phyloP scores from a whole-genome alignment of 2,329 filamentous ascomycete species.

The Colletotrichum gloeosporioides region DNA sequence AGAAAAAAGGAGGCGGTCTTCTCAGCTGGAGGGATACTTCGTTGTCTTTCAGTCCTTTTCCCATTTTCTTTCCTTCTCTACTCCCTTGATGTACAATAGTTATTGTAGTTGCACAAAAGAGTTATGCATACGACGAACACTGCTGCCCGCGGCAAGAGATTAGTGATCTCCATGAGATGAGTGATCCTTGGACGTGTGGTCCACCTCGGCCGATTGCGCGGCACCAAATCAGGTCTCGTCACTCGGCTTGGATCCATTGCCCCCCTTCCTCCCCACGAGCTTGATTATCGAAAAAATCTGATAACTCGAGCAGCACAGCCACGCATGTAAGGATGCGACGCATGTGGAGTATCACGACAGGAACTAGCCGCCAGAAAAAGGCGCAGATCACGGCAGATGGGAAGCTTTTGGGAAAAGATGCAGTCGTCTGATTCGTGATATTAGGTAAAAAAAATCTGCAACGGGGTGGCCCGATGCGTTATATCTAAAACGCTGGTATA shows the following conservation, averaged over 20 bases:
- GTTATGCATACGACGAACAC: not conserved
- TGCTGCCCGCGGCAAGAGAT: not conserved
- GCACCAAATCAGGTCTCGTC: not conserved
- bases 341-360: not conserved
- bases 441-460: slow-evolving; percentile 19
- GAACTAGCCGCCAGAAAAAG: not conserved
- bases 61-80: not conserved
- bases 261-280: not conserved
- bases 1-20: not conserved
- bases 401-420: not conserved
- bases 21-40: not conserved
- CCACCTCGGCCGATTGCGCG: slow-evolving; percentile 6
- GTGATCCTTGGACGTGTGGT: not conserved
- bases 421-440: slow-evolving; percentile 14
- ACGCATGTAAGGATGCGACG: not conserved
- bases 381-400: not conserved
- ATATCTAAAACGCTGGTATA: slow-evolving; percentile 21
- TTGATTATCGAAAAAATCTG: not conserved
- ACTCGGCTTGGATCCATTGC: not conserved
- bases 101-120: not conserved
- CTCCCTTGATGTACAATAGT: not conserved
- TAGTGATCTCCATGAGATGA: not conserved
- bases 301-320: not conserved
- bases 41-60: not conserved
- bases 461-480: slow-evolving; percentile 1